A percentile compares a stretch with the other conserved stretches of the same genome.
phyloP scores from a whole-genome alignment of 441 rosid species.

The Arabidopsis lyrata region DNA sequence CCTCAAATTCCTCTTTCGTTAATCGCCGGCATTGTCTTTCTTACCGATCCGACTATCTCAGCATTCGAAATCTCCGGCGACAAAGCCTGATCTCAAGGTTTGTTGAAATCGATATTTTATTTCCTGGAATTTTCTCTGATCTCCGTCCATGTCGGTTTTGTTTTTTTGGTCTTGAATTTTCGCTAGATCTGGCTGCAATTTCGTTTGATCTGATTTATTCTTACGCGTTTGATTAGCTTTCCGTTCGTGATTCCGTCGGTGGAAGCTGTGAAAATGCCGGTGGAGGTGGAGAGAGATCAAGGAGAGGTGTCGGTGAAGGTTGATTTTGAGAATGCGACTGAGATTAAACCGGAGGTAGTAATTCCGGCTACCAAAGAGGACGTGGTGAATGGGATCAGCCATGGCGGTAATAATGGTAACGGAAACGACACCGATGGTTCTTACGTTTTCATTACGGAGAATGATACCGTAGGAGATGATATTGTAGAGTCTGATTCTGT shows the following conservation, averaged over 20 bases:
- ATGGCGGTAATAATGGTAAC: slow-evolving; percentile 39
- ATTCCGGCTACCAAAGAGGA: slow-evolving; percentile 35
- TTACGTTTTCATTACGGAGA: slow-evolving; percentile 49
- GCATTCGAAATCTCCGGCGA: slow-evolving; percentile 31
- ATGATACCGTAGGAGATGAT: slow-evolving; percentile 46
- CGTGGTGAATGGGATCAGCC: slow-evolving; percentile 45
- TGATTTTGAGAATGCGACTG: slow-evolving; percentile 41
- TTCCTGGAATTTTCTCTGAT: slow-evolving; percentile 25
- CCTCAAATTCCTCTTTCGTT: background rate
- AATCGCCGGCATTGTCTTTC: slow-evolving; percentile 29
- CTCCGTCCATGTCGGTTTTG: slow-evolving; percentile 32
- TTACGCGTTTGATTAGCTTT: slow-evolving; percentile 18
- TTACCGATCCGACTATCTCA: slow-evolving; percentile 30
- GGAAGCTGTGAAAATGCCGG: slow-evolving; percentile 54
- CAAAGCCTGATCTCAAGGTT: slow-evolving; percentile 46
- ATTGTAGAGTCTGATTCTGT: slow-evolving; percentile 30
- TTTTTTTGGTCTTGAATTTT: slow-evolving; percentile 5
- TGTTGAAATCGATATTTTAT: slow-evolving; percentile 30
- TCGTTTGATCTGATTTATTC: slow-evolving; percentile 38
- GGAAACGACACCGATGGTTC: slow-evolving; percentile 47
- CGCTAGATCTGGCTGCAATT: slow-evolving; percentile 39
- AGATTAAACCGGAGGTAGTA: slow-evolving; percentile 29
- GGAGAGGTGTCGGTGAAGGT: slow-evolving; percentile 45
- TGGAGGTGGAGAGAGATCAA: slow-evolving; percentile 51
- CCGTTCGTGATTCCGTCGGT: slow-evolving; percentile 33